Conservation (phyloP, 1,284 basidiomycete genomes). For the Marasmius oreades region DNA sequence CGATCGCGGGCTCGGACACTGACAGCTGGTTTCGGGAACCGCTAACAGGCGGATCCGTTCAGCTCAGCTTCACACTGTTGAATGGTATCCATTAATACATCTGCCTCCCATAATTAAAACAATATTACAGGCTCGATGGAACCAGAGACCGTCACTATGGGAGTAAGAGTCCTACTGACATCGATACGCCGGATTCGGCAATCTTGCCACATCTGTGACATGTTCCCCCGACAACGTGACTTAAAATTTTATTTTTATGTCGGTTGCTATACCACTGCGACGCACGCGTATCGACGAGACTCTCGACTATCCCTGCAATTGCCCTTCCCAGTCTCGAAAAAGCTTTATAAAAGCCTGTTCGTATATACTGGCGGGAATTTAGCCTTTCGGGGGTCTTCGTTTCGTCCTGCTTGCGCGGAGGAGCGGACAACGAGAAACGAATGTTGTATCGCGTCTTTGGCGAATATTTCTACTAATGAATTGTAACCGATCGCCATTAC, state of each 20-base stretch:
- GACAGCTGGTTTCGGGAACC: too few relatives aligned
- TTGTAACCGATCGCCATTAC: constrained; percentile 16
- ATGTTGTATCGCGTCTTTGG: constrained; percentile 5
- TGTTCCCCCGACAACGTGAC: not conserved
- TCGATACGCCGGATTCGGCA: not conserved
- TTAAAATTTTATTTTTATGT: not conserved
- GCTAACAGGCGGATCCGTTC: too few relatives aligned
- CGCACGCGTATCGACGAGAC: not conserved
- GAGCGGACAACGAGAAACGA: not conserved
- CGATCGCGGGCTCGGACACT: too few relatives aligned
- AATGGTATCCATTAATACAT: not conserved
- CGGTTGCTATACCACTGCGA: not conserved
- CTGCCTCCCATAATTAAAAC: not conserved
- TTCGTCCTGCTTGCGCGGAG: too few relatives aligned
- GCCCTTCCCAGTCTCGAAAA: not conserved
- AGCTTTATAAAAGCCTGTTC: not conserved
- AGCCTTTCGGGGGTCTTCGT: too few relatives aligned
- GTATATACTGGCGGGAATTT: not conserved
- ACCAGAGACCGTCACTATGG: not conserved
- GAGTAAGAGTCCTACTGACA: not conserved
- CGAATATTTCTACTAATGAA: constrained; percentile 7
- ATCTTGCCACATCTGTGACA: not conserved
- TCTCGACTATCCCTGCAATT: not conserved
- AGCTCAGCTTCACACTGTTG: too few relatives aligned
- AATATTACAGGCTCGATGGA: not conserved